Conservation (phyloP, 2,329 filamentous ascomycete species). For the Penicillium rolfsii region DNA sequence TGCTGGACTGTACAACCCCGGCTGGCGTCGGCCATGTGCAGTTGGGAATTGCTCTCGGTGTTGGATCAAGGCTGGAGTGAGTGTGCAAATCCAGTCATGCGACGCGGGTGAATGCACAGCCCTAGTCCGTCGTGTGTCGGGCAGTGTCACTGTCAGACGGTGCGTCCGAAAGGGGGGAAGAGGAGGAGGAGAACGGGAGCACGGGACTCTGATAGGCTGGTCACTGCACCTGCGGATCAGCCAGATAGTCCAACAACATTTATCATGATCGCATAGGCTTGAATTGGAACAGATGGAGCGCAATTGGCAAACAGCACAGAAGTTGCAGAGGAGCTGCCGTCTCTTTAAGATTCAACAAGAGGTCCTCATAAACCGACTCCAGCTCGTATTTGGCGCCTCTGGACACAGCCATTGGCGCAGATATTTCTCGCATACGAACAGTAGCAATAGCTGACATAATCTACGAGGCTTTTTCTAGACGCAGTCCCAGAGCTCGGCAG, state of each 20-base stretch:
- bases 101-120: not conserved
- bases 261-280: not conserved
- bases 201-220: not conserved
- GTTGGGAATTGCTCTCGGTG: not conserved
- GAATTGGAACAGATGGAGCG: not conserved
- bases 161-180: not conserved
- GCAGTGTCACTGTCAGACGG: not conserved
- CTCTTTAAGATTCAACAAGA: not conserved
- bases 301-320: not conserved
- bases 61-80: not conserved
- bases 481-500: not conserved
- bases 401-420: slow-evolving; percentile 3
- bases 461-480: not conserved
- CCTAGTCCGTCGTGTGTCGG: too few relatives aligned
- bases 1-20: not conserved
- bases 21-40: not conserved
- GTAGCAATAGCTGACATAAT: not conserved
- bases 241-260: not conserved
- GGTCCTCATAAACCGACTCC: slow-evolving; percentile 3
- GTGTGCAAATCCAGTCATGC: not conserved
- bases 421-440: slow-evolving; percentile 4
- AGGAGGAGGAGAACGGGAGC: not conserved
- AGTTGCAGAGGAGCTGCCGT: not conserved
- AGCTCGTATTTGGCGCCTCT: not conserved
- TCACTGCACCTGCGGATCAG: not conserved